phyloP scores from a whole-genome alignment of 805 yeast genomes.

The Ogataea zsoltii region DNA sequence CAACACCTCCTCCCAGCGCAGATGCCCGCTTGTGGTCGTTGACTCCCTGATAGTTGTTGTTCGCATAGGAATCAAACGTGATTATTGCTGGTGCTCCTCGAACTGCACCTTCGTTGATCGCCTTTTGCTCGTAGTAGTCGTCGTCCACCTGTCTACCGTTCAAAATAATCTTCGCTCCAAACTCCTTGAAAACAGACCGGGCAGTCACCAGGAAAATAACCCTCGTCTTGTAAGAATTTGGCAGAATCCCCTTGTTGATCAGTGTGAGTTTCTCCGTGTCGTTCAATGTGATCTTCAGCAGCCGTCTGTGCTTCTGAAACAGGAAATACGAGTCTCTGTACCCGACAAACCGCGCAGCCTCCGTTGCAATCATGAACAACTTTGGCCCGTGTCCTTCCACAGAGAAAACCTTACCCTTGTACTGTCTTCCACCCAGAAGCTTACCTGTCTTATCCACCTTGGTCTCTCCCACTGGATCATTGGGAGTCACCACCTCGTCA shows the following conservation, averaged over 20 bases:
- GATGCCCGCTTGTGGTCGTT: constrained; percentile 24
- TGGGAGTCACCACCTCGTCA: constrained; percentile 78
- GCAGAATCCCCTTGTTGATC: constrained; percentile 77
- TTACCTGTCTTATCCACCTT: constrained; percentile 72
- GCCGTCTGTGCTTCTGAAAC: constrained; percentile 79
- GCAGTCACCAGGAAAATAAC: constrained; percentile 90
- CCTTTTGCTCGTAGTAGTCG: constrained; percentile 79
- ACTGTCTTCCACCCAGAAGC: constrained; percentile 71
- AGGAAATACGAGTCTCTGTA: constrained; percentile 88
- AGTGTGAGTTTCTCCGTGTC: constrained; percentile 82
- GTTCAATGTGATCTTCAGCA: constrained; percentile 70
- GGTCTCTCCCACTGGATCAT: constrained; percentile 74
- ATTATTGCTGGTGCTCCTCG: constrained; percentile 56
- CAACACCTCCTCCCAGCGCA: constrained; percentile 17
- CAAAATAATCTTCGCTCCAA: constrained; percentile 80
- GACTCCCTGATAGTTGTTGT: constrained; percentile 15
- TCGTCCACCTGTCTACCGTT: constrained; percentile 82
- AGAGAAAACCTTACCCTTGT: constrained; percentile 68
- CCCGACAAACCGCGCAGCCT: constrained; percentile 94
- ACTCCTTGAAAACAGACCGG: constrained; percentile 82
- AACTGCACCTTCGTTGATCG: constrained; percentile 57
- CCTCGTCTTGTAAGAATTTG: constrained; percentile 88
- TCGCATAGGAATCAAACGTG: constrained; percentile 28
- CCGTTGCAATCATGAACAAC: constrained; percentile 88
- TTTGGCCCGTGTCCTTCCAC: constrained; percentile 65